Evolutionary conservation across 2,329 filamentous ascomycete species (phyloP).

Genomic region (Hypoxylon rubiginosum): DNA sequence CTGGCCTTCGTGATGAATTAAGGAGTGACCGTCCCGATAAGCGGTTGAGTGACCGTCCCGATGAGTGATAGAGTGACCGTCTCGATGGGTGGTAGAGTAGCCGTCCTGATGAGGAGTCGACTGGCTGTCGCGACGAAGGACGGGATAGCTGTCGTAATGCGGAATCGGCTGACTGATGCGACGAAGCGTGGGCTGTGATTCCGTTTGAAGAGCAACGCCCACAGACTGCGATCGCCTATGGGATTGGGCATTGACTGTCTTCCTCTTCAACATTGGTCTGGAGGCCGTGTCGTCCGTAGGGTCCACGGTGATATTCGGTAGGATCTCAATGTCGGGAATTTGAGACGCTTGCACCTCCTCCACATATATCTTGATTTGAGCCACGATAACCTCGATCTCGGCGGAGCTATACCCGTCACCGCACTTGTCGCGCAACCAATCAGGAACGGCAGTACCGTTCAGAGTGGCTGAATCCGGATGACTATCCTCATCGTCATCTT

Average conservation of each 20-base stretch:
- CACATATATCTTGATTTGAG: conserved; percentile 61
- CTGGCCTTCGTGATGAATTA: no score
- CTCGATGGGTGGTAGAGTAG: no score
- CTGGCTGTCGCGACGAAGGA: no score
- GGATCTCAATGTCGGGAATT: conserved; percentile 71
- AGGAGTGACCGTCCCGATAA: no score
- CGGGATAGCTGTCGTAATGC: no score
- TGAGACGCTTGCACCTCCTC: conserved; percentile 59
- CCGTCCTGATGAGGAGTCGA: no score
- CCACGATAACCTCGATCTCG: conserved; percentile 63
- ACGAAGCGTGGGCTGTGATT: conserved; percentile 45
- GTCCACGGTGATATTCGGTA: conserved; percentile 65
- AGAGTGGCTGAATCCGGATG: conserved; percentile 48
- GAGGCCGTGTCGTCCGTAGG: conserved; percentile 48
- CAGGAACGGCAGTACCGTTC: conserved; percentile 60
- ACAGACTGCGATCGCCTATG: conserved; percentile 56
- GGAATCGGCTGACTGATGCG: conserved; percentile 46
- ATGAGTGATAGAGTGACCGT: no score
- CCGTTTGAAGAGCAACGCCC: conserved; percentile 45
- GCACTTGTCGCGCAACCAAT: conserved; percentile 63
- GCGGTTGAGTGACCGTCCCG: no score
- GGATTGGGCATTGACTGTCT: conserved; percentile 31
- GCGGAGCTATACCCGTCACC: conserved; percentile 62
- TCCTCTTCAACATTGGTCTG: conserved; percentile 48
- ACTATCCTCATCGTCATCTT: conserved; percentile 45